Evolutionary conservation across 768 basidiomycete genomes (phyloP).

Genomic region (Suillus brevipes): DNA sequence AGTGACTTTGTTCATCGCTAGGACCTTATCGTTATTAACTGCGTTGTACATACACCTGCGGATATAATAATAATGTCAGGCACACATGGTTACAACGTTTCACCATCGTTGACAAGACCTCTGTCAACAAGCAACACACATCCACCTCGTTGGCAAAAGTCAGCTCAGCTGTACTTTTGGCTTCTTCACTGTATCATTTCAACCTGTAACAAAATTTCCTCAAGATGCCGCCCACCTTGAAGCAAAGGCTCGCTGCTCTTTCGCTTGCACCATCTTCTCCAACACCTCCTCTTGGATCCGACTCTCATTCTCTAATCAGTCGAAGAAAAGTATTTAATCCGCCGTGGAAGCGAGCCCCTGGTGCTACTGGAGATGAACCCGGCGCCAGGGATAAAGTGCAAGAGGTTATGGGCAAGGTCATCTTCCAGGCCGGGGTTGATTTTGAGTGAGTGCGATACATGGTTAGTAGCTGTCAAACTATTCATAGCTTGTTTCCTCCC

Average conservation of each 20-base stretch:
- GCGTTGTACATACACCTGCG: neutral
- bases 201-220: neutral
- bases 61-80: neutral
- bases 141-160: neutral
- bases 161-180: neutral
- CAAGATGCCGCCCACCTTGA: slow-evolving; percentile 46
- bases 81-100: slow-evolving; percentile 3
- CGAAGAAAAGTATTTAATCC: slow-evolving; percentile 47
- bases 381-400: slow-evolving; percentile 49
- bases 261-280: slow-evolving; percentile 55
- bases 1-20: neutral
- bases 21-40: neutral
- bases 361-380: slow-evolving; percentile 25
- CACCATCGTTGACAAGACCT: neutral
- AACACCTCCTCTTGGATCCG: slow-evolving; percentile 31
- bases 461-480: slow-evolving; percentile 8
- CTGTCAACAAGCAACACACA: neutral
- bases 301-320: slow-evolving; percentile 25
- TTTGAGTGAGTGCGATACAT: slow-evolving; percentile 63
- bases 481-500: slow-evolving; percentile 14
- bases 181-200: slow-evolving; percentile 1
- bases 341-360: slow-evolving; percentile 50
- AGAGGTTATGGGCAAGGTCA: slow-evolving; percentile 67
- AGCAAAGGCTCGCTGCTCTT: slow-evolving; percentile 66
- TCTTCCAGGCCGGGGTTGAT: slow-evolving; percentile 89